These are phyloP conservation scores for Quercus agrifolia DNA, from an alignment of 306 rosid genomes.

Conservation along the genomic window DNA sequence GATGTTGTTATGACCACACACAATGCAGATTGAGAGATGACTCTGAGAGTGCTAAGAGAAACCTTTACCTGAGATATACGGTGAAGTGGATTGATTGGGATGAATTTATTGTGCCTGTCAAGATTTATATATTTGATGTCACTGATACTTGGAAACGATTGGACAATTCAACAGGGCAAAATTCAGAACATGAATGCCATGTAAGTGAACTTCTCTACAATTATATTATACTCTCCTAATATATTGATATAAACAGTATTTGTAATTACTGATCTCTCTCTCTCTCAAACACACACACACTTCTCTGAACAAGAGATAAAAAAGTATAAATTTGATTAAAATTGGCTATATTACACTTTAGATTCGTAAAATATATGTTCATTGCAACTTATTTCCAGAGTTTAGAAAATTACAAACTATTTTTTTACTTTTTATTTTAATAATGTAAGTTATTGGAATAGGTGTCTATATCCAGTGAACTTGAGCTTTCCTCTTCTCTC, in stretches of 20 bases:
- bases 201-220: slow-evolving; percentile 30
- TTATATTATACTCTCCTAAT: not conserved
- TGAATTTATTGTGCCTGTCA: slow-evolving; percentile 51
- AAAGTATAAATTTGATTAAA: no score
- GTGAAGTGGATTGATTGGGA: slow-evolving; percentile 80
- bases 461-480: not conserved
- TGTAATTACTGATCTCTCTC: not conserved
- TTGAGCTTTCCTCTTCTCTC: not conserved
- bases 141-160: slow-evolving; percentile 46
- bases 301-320: no score
- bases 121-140: slow-evolving; percentile 61
- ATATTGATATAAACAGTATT: no score
- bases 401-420: no score
- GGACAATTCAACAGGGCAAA: slow-evolving; percentile 7
- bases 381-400: no score
- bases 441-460: no score
- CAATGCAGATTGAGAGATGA: slow-evolving; percentile 54
- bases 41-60: slow-evolving; percentile 41
- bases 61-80: slow-evolving; percentile 61
- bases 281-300: not conserved
- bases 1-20: slow-evolving; percentile 53
- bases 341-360: no score
- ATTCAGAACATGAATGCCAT: slow-evolving; percentile 37
- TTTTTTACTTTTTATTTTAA: not conserved
- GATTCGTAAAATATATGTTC: no score